Evolutionary conservation across 495 filamentous ascomycete genomes (phyloP).

Genomic region (Massariosphaeria phaeospora): DNA sequence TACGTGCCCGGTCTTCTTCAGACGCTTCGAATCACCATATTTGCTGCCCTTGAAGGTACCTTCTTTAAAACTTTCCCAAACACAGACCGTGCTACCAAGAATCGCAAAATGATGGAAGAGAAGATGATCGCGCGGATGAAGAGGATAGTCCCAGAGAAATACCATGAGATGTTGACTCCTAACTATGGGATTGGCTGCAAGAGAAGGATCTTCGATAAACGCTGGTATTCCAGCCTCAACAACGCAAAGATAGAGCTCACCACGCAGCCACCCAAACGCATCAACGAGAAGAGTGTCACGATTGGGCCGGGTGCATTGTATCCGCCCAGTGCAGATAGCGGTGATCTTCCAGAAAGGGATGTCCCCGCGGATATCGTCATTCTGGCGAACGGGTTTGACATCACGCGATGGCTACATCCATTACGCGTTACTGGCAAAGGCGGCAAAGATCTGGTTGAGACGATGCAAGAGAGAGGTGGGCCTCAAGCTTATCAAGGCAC

Average conservation of each 20-base stretch:
- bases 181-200: constrained; percentile 62
- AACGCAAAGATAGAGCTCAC: constrained; percentile 54
- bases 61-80: constrained; percentile 32
- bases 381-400: constrained; percentile 41
- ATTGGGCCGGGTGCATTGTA: constrained; percentile 51
- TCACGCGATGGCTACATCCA: constrained; percentile 41
- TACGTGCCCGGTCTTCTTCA: constrained; percentile 46
- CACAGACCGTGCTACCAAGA: constrained; percentile 21
- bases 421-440: constrained; percentile 45
- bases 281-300: constrained; percentile 49
- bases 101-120: constrained; percentile 42
- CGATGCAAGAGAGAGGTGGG: constrained; percentile 52
- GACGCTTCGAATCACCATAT: constrained; percentile 38
- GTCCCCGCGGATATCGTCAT: constrained; percentile 47
- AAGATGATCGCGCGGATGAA: constrained; percentile 48
- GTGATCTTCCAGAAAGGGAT: constrained; percentile 31
- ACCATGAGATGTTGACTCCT: constrained; percentile 59
- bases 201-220: constrained; percentile 48
- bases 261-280: constrained; percentile 48
- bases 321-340: constrained; percentile 31
- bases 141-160: constrained; percentile 51
- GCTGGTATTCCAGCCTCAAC: constrained; percentile 53
- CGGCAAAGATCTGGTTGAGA: constrained; percentile 48
- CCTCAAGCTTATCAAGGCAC: constrained; percentile 60
- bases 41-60: constrained; percentile 40